phyloP scores from a whole-genome alignment of 768 basidiomycete species.

The Gloeopeniophorella convolvens region DNA sequence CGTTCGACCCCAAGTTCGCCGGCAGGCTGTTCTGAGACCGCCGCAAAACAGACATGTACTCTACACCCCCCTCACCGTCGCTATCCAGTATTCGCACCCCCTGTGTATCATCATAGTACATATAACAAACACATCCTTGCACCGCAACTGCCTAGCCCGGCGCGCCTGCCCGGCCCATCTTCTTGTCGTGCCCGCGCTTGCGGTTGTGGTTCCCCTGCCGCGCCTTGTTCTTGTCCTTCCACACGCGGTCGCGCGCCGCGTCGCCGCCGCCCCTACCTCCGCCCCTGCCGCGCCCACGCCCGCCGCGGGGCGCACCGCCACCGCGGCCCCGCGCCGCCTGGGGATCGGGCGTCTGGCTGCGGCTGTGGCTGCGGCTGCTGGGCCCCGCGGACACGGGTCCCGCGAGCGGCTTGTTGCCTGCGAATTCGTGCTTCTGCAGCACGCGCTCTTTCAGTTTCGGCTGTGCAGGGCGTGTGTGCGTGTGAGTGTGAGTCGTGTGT shows the following conservation, averaged over 20 bases:
- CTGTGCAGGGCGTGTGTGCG: conserved; percentile 36
- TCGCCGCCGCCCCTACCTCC: conserved; percentile 34
- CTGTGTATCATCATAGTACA: conserved; percentile 4
- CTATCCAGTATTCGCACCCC: not conserved
- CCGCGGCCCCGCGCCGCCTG: conserved; percentile 17
- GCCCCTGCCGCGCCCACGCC: conserved; percentile 36
- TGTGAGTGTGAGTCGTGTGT: too few species aligned
- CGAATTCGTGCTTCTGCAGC: conserved; percentile 68
- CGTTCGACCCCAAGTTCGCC: conserved; percentile 50
- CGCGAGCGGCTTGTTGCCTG: conserved; percentile 44
- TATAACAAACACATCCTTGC: not conserved
- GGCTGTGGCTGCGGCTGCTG: conserved; percentile 7
- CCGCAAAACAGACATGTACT: too few species aligned
- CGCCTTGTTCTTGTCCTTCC: conserved; percentile 74
- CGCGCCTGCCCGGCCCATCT: conserved; percentile 64
- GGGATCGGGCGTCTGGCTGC: conserved; percentile 6
- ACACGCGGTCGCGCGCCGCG: conserved; percentile 49
- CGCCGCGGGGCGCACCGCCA: conserved; percentile 24
- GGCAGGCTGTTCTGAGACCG: conserved; percentile 44
- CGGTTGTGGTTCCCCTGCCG: conserved; percentile 66
- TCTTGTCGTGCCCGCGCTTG: conserved; percentile 84
- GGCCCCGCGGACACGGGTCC: not conserved
- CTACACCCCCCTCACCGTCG: too few species aligned
- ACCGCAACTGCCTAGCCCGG: conserved; percentile 18
- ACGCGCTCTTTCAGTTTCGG: conserved; percentile 66